Evolutionary conservation across 23 red algal species (phyloP).

Genomic region (Gracilaria domingensis): DNA sequence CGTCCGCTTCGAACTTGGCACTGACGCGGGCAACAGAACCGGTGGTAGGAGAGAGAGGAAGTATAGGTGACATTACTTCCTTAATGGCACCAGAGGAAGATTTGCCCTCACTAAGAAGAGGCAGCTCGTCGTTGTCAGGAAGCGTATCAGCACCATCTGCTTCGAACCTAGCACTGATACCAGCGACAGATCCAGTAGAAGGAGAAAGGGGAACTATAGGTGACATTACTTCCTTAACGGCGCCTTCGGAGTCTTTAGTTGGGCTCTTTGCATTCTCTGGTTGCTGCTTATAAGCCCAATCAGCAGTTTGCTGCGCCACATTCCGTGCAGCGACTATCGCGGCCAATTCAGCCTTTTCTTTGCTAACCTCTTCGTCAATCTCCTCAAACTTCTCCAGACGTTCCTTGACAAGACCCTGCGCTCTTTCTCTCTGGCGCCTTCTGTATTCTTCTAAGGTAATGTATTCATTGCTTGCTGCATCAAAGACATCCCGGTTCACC

Average conservation of each 20-base stretch:
- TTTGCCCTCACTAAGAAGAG: too few species aligned
- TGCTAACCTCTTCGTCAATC: conserved; percentile 41
- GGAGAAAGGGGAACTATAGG: neutral
- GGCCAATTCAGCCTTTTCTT: conserved; percentile 55
- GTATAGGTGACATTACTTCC: neutral
- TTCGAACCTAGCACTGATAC: conserved; percentile 16
- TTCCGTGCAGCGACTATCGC: conserved; percentile 56
- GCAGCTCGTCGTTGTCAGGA: neutral
- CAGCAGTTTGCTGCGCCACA: conserved; percentile 12
- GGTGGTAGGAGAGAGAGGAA: neutral
- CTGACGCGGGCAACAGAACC: conserved; percentile 17
- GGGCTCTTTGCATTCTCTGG: neutral
- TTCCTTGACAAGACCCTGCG: conserved; percentile 58
- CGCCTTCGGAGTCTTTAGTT: neutral
- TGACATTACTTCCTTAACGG: neutral
- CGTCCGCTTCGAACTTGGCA: conserved; percentile 21
- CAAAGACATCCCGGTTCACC: conserved; percentile 36
- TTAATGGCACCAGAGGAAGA: neutral
- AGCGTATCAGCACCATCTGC: neutral
- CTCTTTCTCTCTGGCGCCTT: conserved; percentile 44
- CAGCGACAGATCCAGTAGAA: conserved; percentile 5
- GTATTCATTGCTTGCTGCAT: conserved; percentile 54
- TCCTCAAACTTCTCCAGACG: conserved; percentile 57
- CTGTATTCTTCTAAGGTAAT: conserved; percentile 56
- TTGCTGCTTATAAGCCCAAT: conserved; percentile 52